Conservation (phyloP, 1,284 basidiomycete species). For the Boletellus sp. region DNA sequence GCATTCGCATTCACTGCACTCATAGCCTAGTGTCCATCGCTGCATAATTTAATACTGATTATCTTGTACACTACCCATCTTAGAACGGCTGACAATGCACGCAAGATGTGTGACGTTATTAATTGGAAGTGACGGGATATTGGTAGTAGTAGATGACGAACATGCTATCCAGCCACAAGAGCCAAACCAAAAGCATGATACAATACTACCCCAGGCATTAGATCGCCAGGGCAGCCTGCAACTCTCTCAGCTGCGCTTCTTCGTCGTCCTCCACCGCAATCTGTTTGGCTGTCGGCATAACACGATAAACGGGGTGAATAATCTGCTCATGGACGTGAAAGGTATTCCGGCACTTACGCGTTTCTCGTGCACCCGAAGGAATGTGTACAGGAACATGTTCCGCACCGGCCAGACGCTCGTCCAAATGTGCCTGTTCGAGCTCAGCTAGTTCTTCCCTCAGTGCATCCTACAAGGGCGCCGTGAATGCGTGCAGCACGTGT, state of each 20-base stretch:
- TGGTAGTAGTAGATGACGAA: slow-evolving; percentile 33
- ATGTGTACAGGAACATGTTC: slow-evolving; percentile 89
- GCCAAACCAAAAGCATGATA: slow-evolving; percentile 7
- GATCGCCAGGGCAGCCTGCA: slow-evolving; percentile 92
- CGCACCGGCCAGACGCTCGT: slow-evolving; percentile 83
- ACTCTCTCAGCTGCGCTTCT: slow-evolving; percentile 85
- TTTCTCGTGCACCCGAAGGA: slow-evolving; percentile 61
- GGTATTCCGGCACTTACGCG: slow-evolving; percentile 44
- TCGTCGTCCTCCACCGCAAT: slow-evolving; percentile 84
- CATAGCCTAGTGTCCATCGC: slow-evolving; percentile 30
- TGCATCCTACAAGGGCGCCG: slow-evolving; percentile 60
- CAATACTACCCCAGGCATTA: slow-evolving; percentile 34
- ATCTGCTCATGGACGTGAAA: not conserved
- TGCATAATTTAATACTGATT: slow-evolving; percentile 41
- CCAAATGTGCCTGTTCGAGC: slow-evolving; percentile 89
- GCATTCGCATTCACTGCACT: slow-evolving; percentile 25
- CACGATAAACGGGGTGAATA: slow-evolving; percentile 4
- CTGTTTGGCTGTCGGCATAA: slow-evolving; percentile 15
- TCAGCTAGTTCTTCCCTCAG: slow-evolving; percentile 84
- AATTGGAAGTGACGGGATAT: slow-evolving; percentile 31
- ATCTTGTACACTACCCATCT: slow-evolving; percentile 35
- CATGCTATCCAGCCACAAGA: slow-evolving; percentile 16
- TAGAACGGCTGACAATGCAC: slow-evolving; percentile 20
- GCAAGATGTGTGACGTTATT: slow-evolving; percentile 24
- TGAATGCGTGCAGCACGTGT: slow-evolving; percentile 4